phyloP scores from a whole-genome alignment of 306 rosid genomes.

The Notholithocarpus densiflorus region DNA sequence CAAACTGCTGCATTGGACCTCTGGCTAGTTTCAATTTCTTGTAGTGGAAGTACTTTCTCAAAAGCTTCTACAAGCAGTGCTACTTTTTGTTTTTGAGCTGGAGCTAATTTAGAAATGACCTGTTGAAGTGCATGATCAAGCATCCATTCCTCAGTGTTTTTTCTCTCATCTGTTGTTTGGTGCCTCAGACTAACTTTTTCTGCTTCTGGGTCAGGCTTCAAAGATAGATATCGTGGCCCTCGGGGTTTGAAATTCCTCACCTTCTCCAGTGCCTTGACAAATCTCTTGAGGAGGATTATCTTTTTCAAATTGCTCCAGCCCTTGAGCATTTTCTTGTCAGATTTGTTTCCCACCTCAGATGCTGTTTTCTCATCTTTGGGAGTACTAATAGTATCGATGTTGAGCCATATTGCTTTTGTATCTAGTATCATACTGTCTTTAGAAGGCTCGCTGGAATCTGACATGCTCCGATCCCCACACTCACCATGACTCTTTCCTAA shows the following conservation, averaged over 20 bases:
- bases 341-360: slow-evolving; percentile 32
- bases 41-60: slow-evolving; percentile 62
- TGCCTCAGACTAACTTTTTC: slow-evolving; percentile 61
- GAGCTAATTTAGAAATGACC: slow-evolving; percentile 73
- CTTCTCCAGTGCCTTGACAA: slow-evolving; percentile 85
- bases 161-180: slow-evolving; percentile 48
- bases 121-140: slow-evolving; percentile 81
- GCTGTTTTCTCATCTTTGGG: slow-evolving; percentile 36
- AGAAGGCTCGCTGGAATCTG: slow-evolving; percentile 24
- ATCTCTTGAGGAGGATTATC: slow-evolving; percentile 63
- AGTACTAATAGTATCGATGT: slow-evolving; percentile 10
- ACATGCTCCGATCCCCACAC: slow-evolving; percentile 18
- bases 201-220: slow-evolving; percentile 41
- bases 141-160: slow-evolving; percentile 85
- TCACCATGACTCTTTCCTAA: slow-evolving; percentile 29
- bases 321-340: slow-evolving; percentile 39
- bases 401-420: slow-evolving; percentile 10
- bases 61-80: slow-evolving; percentile 75
- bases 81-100: slow-evolving; percentile 74
- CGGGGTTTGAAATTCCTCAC: slow-evolving; percentile 44
- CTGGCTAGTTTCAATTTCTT: slow-evolving; percentile 37
- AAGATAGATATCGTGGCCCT: slow-evolving; percentile 34
- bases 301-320: slow-evolving; percentile 84
- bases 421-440: slow-evolving; percentile 5
- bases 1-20: slow-evolving; percentile 24